Evolutionary conservation across 768 basidiomycete genomes (phyloP).

Genomic region (Lentinula sp.): DNA sequence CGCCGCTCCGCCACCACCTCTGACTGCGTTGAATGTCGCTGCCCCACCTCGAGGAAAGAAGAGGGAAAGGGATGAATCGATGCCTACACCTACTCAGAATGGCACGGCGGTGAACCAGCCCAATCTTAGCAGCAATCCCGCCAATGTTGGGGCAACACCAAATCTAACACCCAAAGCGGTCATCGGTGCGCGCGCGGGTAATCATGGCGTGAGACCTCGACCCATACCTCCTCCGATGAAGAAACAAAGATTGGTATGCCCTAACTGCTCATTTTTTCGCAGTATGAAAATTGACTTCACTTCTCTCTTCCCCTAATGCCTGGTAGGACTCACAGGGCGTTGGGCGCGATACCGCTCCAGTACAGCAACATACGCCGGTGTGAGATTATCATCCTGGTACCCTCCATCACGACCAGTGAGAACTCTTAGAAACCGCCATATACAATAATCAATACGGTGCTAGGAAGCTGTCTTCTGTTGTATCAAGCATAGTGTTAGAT

Average conservation of each 20-base stretch:
- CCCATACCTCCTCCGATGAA: conserved; percentile 42
- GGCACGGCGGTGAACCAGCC: background rate
- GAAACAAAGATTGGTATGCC: conserved; percentile 68
- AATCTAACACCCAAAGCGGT: conserved; percentile 23
- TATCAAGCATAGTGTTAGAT: no score
- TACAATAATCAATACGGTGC: no score
- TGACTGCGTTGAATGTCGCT: conserved; percentile 7
- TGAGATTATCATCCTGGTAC: background rate
- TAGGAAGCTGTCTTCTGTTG: no score
- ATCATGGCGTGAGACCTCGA: conserved; percentile 51
- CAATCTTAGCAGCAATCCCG: background rate
- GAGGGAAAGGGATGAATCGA: conserved; percentile 8
- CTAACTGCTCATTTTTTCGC: conserved; percentile 6
- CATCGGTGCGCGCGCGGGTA: conserved; percentile 53
- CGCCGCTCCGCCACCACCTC: conserved; percentile 11
- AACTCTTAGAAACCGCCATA: no score
- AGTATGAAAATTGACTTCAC: background rate
- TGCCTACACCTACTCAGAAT: background rate
- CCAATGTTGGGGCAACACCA: background rate
- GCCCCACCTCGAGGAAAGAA: conserved; percentile 17
- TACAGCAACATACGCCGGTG: conserved; percentile 64
- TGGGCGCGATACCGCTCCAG: conserved; percentile 44
- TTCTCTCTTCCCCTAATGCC: background rate
- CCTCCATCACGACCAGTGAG: no score
- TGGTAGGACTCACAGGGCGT: conserved; percentile 60